A percentile compares a stretch with the other conserved stretches of the same genome.
These are phyloP conservation scores for Astragalus membranaceus DNA, from an alignment of 306 rosid species.

Conservation along the genomic window DNA sequence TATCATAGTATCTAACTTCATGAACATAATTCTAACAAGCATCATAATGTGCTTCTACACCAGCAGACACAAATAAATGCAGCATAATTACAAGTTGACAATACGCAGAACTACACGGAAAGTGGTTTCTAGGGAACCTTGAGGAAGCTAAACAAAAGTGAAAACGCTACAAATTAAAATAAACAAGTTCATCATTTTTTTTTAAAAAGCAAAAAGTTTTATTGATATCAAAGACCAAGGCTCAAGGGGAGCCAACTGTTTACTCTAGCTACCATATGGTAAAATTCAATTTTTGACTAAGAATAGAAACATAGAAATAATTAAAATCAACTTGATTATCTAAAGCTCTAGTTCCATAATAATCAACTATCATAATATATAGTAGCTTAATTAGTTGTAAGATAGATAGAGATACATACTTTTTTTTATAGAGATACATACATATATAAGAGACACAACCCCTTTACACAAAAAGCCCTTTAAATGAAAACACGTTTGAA, in stretches of 20 bases:
- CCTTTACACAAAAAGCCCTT: neutral
- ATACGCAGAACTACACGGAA: neutral
- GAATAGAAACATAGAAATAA: neutral
- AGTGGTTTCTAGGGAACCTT: too few species aligned
- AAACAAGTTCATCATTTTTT: neutral
- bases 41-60: slow-evolving; percentile 4
- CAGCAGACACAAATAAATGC: neutral
- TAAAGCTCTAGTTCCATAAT: neutral
- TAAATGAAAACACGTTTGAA: neutral
- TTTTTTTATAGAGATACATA: too few species aligned
- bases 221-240: neutral
- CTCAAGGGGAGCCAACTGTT: neutral
- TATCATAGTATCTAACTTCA: neutral
- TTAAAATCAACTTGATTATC: neutral
- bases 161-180: neutral
- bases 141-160: neutral
- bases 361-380: neutral
- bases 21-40: neutral
- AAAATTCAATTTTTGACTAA: neutral
- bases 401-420: neutral
- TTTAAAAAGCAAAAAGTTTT: neutral
- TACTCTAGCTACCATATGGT: neutral
- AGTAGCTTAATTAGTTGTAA: neutral
- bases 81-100: neutral
- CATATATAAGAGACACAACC: neutral